A percentile compares a stretch with the other conserved stretches of the same genome.
Evolutionary conservation across 345 rosid genomes (phyloP).

Genomic region (Trapa bicornis): DNA sequence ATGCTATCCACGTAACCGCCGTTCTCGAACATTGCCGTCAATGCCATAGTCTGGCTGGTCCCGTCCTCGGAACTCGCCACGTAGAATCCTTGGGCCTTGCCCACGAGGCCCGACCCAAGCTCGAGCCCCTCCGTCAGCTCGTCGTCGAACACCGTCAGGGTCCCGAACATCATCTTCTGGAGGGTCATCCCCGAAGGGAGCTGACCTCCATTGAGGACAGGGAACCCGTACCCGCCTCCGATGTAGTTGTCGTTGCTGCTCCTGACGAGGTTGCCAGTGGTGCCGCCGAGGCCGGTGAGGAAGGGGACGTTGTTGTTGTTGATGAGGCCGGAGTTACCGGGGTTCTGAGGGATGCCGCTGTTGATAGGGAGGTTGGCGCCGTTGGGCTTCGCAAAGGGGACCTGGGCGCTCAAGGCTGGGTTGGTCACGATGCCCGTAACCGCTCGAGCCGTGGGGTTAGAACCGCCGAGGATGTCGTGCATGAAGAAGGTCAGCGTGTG

Average conservation of each 20-base stretch:
- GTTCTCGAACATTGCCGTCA: constrained; percentile 60
- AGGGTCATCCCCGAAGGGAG: constrained; percentile 38
- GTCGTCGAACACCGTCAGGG: constrained; percentile 67
- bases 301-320: constrained; percentile 82
- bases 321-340: constrained; percentile 47
- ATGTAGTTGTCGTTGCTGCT: constrained; percentile 35
- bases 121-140: constrained; percentile 65
- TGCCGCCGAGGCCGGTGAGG: constrained; percentile 69
- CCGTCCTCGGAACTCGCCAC: constrained; percentile 76
- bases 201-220: constrained; percentile 39
- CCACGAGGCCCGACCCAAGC: constrained; percentile 48
- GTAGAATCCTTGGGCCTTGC: constrained; percentile 84
- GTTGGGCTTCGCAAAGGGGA: constrained; percentile 76
- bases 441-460: constrained; percentile 60
- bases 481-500: constrained; percentile 46
- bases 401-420: constrained; percentile 54
- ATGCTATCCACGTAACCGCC: constrained; percentile 65
- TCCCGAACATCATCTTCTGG: constrained; percentile 71
- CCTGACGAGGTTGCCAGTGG: constrained; percentile 29
- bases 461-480: constrained; percentile 70
- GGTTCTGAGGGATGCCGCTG: constrained; percentile 49
- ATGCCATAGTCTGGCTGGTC: constrained; percentile 64
- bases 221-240: constrained; percentile 27
- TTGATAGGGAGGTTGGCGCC: constrained; percentile 63
- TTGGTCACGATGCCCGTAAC: constrained; percentile 64